phyloP scores from a whole-genome alignment of 1,284 basidiomycete species.

The Cryptococcus deneoformans region DNA sequence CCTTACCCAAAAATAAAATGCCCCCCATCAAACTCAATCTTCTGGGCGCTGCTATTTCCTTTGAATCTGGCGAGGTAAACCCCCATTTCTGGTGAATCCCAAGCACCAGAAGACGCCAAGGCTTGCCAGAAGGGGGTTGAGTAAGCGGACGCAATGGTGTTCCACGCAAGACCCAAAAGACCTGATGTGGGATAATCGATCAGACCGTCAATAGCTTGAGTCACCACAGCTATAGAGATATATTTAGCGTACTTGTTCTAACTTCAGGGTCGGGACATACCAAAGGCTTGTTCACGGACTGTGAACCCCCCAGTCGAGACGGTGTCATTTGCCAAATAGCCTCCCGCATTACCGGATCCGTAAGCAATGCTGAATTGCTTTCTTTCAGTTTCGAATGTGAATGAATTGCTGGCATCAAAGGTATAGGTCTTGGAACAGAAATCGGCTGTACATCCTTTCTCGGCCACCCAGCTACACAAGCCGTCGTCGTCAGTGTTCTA shows the following conservation, averaged over 20 bases:
- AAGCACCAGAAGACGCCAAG: conserved; percentile 59
- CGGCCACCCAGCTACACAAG: conserved; percentile 48
- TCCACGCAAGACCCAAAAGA: conserved; percentile 54
- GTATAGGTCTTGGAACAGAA: conserved; percentile 31
- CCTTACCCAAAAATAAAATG: conserved; percentile 65
- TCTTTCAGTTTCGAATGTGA: conserved; percentile 24
- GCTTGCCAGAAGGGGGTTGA: conserved; percentile 58
- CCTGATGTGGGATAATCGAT: conserved; percentile 51
- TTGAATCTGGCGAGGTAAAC: conserved; percentile 74
- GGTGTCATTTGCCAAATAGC: conserved; percentile 65
- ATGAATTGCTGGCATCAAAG: conserved; percentile 31
- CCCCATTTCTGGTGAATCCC: conserved; percentile 68
- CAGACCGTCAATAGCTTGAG: conserved; percentile 44
- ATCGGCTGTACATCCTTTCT: conserved; percentile 28
- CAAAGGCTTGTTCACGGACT: conserved; percentile 66
- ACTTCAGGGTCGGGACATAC: conserved; percentile 30
- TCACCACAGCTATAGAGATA: conserved; percentile 47
- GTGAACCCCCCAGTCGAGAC: conserved; percentile 79
- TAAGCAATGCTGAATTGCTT: conserved; percentile 69
- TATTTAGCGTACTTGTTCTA: background rate
- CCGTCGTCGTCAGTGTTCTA: background rate
- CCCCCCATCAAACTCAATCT: conserved; percentile 65
- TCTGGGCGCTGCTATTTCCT: conserved; percentile 55
- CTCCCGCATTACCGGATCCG: conserved; percentile 72
- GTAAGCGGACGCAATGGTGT: conserved; percentile 48